Evolutionary conservation across 306 rosid species (phyloP).

Genomic region (Pachyrhizus erosus): DNA sequence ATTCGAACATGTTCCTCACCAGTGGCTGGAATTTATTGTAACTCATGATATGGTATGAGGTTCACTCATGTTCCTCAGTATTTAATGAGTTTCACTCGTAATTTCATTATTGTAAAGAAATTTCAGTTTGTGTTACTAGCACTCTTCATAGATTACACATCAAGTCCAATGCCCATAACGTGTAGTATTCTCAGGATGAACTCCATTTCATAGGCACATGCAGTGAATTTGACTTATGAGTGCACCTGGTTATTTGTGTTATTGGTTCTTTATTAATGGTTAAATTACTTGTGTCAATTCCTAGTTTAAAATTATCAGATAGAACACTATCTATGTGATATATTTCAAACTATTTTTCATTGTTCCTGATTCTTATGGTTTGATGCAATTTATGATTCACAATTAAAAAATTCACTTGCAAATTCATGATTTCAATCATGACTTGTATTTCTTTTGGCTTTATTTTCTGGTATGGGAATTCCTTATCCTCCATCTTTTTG

Average conservation of each 20-base stretch:
- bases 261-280: not conserved
- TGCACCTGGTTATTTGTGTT: not conserved
- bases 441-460: not conserved
- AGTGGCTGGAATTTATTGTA: not conserved
- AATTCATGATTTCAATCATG: not conserved
- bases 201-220: not conserved
- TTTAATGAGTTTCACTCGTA: not conserved
- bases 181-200: not conserved
- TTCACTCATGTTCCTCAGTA: not conserved
- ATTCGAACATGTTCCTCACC: not conserved
- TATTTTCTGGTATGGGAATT: slow-evolving; percentile 21
- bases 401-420: not conserved
- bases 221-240: not conserved
- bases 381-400: not conserved
- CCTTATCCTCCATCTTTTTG: not conserved
- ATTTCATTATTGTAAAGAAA: not conserved
- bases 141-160: not conserved
- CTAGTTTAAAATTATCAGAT: not conserved
- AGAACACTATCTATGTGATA: not conserved
- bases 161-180: not conserved
- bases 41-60: not conserved
- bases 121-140: not conserved
- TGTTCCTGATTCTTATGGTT: not conserved
- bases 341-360: not conserved
- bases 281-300: not conserved